Evolutionary conservation across 2,329 filamentous ascomycete species (phyloP), one percentile per base, ranked within the genome.

Genomic region (Davidsoniella eucalypti): DNA sequence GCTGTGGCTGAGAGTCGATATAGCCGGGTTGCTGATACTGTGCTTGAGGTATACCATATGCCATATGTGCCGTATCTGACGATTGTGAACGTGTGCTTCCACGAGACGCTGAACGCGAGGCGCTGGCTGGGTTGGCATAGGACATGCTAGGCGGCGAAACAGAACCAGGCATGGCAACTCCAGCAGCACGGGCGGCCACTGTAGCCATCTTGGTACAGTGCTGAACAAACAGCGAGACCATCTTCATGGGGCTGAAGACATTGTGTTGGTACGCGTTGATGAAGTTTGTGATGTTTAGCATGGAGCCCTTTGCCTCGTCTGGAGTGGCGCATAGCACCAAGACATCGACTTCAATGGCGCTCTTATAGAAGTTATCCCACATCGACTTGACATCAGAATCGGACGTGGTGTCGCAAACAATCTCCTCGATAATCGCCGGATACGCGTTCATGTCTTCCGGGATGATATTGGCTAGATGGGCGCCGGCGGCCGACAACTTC

Each of bases 291-390:
- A 57, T 55, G 10, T 54, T 44, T 5, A 52, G 36, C 3, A 41
- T 26, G 0, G 39, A 38, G 2, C 54, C 54, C 23, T 44, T 51
- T 5, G 39, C 33, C 16, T 21, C 26, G 5, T 37, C 26, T 2
- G 53, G 51, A 1, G 57, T 57, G 0, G 60, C 60, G 26, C 58
- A 63, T 5, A 60, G 40, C 0, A 61, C 61, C 3, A 63, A 49
- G n/a, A 63, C 60, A 21, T 63, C 61, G 0, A 63, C 53, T 6
- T 54, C 38, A 12, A 60, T 47, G 0, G 49, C 55, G 26, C 17
- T 23, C 6, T 61, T 53, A 2, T 44, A 50, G 12, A 59, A 39
- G 2, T 47, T 55, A 3, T 53, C 52, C 65, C 65, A 68, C 1
- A 68, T 55, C 17, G 51, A 50, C 0, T 50, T 54, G n/a, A 60